Percentiles rank a stretch among this genome's conserved stretches.
Conservation (phyloP, 2,329 filamentous ascomycete genomes). For the Fusarium napiforme region DNA sequence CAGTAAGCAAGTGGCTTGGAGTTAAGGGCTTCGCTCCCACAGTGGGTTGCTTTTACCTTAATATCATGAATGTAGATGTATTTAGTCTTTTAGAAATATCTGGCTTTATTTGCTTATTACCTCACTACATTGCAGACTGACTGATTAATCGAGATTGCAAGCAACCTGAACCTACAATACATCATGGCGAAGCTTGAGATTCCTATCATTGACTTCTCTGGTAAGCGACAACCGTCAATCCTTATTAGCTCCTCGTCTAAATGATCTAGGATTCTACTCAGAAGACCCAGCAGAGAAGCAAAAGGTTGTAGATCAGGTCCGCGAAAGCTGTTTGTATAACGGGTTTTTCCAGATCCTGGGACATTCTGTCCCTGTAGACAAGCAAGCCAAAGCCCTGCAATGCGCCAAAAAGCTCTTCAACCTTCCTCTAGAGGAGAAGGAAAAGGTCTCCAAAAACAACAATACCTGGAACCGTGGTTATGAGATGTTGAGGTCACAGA, state of each 20-base stretch:
- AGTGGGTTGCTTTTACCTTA: not conserved
- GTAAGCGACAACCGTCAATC: not conserved
- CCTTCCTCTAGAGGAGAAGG: slow-evolving; percentile 58
- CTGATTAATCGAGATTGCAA: not conserved
- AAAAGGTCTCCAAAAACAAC: slow-evolving; percentile 52
- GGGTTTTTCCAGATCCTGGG: slow-evolving; percentile 5
- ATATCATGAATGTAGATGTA: not conserved
- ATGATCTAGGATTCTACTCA: not conserved
- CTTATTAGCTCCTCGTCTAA: not conserved
- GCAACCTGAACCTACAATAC: not conserved
- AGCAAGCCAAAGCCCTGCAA: not conserved
- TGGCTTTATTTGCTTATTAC: not conserved
- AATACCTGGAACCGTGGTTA: slow-evolving; percentile 60
- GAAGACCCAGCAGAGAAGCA: not conserved
- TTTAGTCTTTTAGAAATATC: not conserved
- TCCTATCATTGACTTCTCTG: slow-evolving; percentile 1
- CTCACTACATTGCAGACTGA: not conserved
- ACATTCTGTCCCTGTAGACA: not conserved
- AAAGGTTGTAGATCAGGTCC: not conserved
- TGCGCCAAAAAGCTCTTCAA: slow-evolving; percentile 45
- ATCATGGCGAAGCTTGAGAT: slow-evolving; percentile 7
- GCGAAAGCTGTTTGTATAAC: slow-evolving; percentile 1
- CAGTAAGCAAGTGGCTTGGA: not conserved
- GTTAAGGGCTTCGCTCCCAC: not conserved
- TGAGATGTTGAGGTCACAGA: slow-evolving; percentile 59